A percentile compares a stretch with the other conserved stretches of the same genome.
phyloP scores from a whole-genome alignment of 176 grass and related monocot species.

The Elaeis guineensis region DNA sequence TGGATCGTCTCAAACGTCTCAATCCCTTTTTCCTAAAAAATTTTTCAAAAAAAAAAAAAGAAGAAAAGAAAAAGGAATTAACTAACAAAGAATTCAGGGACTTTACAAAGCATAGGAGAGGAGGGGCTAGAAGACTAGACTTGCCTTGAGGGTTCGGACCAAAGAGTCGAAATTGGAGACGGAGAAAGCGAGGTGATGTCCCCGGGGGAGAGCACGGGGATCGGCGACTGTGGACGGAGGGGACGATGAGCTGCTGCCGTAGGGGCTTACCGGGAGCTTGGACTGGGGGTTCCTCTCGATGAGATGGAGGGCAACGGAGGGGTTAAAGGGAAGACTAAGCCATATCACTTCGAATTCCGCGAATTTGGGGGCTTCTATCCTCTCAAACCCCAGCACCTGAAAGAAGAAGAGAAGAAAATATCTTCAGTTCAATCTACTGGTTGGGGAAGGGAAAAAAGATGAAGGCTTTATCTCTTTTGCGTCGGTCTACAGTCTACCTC shows the following conservation, averaged over 20 bases:
- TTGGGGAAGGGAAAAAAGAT: neutral
- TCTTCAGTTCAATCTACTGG: no score
- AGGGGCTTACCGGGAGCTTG: conserved; percentile 16
- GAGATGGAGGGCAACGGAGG: conserved; percentile 56
- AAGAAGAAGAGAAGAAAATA: neutral
- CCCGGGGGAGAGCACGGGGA: conserved; percentile 37
- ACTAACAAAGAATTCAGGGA: neutral
- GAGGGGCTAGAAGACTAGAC: no score
- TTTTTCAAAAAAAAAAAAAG: neutral
- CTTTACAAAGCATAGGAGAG: neutral
- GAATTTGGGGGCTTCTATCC: conserved; percentile 32
- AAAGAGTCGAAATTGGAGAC: conserved; percentile 77
- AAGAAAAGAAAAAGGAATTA: neutral
- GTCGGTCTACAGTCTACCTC: conserved; percentile 16
- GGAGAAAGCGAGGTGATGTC: conserved; percentile 71
- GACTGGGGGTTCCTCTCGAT: conserved; percentile 65
- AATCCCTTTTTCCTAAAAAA: conserved; percentile 35
- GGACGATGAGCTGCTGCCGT: neutral
- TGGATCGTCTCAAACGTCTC: conserved; percentile 61
- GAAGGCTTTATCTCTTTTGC: neutral
- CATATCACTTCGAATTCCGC: conserved; percentile 53
- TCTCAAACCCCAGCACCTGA: conserved; percentile 66
- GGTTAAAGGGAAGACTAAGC: conserved; percentile 38
- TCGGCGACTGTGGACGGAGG: conserved; percentile 6
- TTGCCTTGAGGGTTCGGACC: conserved; percentile 24